phyloP scores from a whole-genome alignment of 345 rosid genomes.

The Linum usitatissimum region DNA sequence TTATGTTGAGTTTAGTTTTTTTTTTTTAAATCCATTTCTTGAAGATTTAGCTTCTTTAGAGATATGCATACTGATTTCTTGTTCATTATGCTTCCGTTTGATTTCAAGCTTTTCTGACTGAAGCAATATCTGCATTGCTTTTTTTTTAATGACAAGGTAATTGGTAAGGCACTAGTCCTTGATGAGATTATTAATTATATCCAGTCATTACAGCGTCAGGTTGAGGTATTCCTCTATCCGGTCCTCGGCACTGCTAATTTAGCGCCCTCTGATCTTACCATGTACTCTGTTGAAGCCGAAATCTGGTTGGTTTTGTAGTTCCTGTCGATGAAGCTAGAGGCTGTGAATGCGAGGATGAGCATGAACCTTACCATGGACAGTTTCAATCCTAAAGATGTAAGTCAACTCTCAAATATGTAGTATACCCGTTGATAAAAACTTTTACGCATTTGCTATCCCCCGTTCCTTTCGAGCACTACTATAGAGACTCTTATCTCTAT shows the following conservation, averaged over 20 bases:
- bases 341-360: slow-evolving; percentile 20
- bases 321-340: slow-evolving; percentile 25
- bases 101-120: background rate
- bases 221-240: background rate
- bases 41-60: background rate
- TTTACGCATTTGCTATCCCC: background rate
- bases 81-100: background rate
- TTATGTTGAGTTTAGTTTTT: too few species aligned
- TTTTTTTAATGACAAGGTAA: background rate
- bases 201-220: background rate
- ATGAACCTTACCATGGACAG: slow-evolving; percentile 10
- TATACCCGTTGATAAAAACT: background rate
- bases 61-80: background rate
- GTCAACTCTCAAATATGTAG: background rate
- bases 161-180: slow-evolving; percentile 1
- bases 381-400: slow-evolving; percentile 21
- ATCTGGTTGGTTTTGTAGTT: slow-evolving; percentile 14
- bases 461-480: background rate
- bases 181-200: slow-evolving; percentile 3
- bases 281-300: slow-evolving; percentile 7
- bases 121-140: background rate
- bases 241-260: background rate
- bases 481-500: background rate
- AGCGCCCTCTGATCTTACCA: background rate
- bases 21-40: too few species aligned